Percentiles rank a stretch among this genome's conserved stretches.
Evolutionary conservation across 225 moss, liverwort and hornwort species (phyloP).

Genomic region (Marchantia paleacea): DNA sequence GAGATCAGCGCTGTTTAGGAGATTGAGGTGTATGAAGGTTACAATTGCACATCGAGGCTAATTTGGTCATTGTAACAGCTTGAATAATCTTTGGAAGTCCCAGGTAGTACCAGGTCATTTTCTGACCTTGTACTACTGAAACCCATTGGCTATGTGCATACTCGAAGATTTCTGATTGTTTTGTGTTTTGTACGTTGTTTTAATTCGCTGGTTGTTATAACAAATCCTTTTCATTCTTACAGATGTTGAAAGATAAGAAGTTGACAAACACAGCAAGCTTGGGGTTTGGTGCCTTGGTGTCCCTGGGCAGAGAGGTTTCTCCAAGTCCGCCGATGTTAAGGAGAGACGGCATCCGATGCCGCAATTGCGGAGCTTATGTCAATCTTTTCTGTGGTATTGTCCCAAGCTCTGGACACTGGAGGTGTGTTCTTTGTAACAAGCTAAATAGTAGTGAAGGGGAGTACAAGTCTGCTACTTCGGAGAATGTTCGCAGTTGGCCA

Average conservation of each 20-base stretch:
- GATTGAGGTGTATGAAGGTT: no score
- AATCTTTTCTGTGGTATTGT: constrained; percentile 82
- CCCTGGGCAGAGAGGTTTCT: constrained; percentile 72
- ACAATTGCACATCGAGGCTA: no score
- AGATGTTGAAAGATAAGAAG: constrained; percentile 78
- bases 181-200: no score
- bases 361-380: constrained; percentile 84
- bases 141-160: no score
- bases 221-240: background rate
- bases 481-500: constrained; percentile 81
- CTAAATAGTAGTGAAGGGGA: constrained; percentile 81
- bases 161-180: no score
- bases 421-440: constrained; percentile 85
- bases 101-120: no score
- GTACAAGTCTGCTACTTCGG: constrained; percentile 59
- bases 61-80: no score
- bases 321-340: constrained; percentile 73
- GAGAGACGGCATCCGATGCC: constrained; percentile 76
- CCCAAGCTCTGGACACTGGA: constrained; percentile 74
- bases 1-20: no score
- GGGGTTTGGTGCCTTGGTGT: constrained; percentile 91
- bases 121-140: no score
- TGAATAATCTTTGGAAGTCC: no score
- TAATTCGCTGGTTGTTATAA: no score
- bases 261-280: constrained; percentile 81